Base-by-base conservation (phyloP, 2,329 filamentous ascomycete species). In the Aureobasidium sp. region DNA sequence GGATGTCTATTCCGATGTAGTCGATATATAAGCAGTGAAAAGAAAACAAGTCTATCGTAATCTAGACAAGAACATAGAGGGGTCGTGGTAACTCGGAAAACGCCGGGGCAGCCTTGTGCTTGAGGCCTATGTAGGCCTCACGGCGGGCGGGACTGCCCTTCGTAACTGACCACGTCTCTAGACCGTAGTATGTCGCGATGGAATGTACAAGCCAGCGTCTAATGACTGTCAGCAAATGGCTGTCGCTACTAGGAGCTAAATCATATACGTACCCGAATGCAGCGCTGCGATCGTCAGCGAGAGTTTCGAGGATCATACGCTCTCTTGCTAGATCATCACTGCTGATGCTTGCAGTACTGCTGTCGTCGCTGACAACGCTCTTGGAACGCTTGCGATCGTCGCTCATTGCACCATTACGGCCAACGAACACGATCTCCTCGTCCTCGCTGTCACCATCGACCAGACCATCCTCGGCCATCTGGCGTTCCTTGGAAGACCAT, bases 151-250 rank as follows among this genome's bases (percentile, higher is more conserved):
- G 87, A 66, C 85, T 80, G 35, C 85, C 86, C 1, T 87, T 81
- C 0, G 88, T 88, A 63, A 93, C 84, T 5, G 89, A 92, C 78
- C 86, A 91, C 22, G 92, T 96, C 64, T 86, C 83, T 62, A 97
- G 81, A 48, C 91, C 92, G 71, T 97, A 97, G 74, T 97, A 97
- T 44, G 88, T 85, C 11, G 90, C 93, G 65, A 97, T 92, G 62
- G 90, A 89, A 74, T 97, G 92, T 1, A 95, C 90, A 60, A 97
- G 83, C 89, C 92, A 97, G 66, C 93, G 89, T 67, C 89, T 93
- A 64, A 33, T 56, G 3, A n/a, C 7, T 48, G 60, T 61, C 24
- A 61, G 60, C 24, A 12, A 61, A 31, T 5, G 12, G 14, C n/a
- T 19, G 22, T 15, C 27, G 24, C 6, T 24, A 24, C 17, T 22